These are phyloP conservation scores for Hanseniaspora taiwanica DNA, from an alignment of 805 yeast genomes.

Conservation along the genomic window DNA sequence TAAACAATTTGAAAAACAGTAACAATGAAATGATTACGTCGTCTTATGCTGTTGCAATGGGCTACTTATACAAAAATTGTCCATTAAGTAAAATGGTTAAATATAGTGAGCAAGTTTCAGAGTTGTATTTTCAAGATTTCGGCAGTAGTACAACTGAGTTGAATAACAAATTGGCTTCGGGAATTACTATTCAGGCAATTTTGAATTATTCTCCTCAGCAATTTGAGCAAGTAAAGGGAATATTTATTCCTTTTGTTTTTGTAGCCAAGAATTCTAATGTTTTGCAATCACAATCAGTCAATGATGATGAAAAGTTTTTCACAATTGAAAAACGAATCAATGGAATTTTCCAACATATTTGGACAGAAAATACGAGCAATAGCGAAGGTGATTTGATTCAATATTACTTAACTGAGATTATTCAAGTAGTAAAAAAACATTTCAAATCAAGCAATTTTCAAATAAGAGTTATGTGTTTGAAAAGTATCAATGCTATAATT, in stretches of 20 bases:
- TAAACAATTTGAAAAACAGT: conserved; percentile 44
- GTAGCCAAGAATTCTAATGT: conserved; percentile 70
- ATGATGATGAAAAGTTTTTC: not conserved
- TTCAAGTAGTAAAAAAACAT: conserved; percentile 34
- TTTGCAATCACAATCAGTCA: too few species aligned
- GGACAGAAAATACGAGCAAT: conserved; percentile 60
- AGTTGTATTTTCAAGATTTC: conserved; percentile 45
- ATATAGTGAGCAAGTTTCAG: conserved; percentile 37
- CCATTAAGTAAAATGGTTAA: conserved; percentile 36
- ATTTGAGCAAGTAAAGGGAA: conserved; percentile 46
- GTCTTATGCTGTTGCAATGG: conserved; percentile 70
- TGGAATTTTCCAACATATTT: conserved; percentile 42
- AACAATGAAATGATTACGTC: conserved; percentile 59
- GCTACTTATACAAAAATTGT: conserved; percentile 59
- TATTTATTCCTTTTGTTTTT: conserved; percentile 66
- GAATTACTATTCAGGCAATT: conserved; percentile 50
- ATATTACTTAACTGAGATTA: conserved; percentile 58
- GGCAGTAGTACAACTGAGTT: conserved; percentile 27
- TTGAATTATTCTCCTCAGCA: conserved; percentile 55
- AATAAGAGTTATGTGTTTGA: conserved; percentile 58
- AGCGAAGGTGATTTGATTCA: conserved; percentile 61
- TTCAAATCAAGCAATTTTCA: conserved; percentile 47
- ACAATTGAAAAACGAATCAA: conserved; percentile 27
- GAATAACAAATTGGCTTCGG: conserved; percentile 37
- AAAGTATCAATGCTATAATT: conserved; percentile 33